Percentiles rank a stretch among this genome's conserved stretches.
These are phyloP conservation scores for Solanum chaucha DNA, from an alignment of 257 asterid species.

Conservation along the genomic window DNA sequence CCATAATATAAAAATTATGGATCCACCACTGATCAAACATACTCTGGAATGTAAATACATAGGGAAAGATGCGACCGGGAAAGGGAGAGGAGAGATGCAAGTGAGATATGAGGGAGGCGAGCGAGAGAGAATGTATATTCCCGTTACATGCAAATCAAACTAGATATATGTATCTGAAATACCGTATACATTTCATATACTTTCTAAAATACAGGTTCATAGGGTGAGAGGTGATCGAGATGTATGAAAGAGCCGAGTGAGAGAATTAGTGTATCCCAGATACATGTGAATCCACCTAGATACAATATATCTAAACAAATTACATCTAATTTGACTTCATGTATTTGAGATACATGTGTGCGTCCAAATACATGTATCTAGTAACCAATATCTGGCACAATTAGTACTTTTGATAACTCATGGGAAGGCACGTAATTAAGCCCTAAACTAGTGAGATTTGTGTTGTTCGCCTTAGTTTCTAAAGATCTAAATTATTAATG, in stretches of 20 bases:
- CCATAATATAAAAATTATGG: no score
- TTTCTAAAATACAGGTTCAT: neutral
- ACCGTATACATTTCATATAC: no score
- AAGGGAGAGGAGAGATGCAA: no score
- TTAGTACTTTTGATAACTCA: neutral
- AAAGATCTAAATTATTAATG: neutral
- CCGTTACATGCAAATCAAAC: neutral
- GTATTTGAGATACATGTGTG: neutral
- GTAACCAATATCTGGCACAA: neutral
- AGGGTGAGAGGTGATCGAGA: neutral
- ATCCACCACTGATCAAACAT: no score
- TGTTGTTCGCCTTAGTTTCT: neutral
- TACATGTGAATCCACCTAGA: no score
- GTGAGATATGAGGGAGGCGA: no score
- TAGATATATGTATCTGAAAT: neutral
- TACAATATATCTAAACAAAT: no score
- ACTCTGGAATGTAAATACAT: no score
- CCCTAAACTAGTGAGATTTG: neutral
- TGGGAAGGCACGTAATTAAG: neutral
- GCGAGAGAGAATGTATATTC: neutral
- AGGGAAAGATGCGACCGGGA: no score
- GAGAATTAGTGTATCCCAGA: neutral
- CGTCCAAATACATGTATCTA: neutral
- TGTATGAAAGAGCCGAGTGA: neutral
- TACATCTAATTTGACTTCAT: neutral